These are phyloP conservation scores for Neckera pumila DNA, from an alignment of 225 moss, liverwort and hornwort genomes.

Conservation along the genomic window DNA sequence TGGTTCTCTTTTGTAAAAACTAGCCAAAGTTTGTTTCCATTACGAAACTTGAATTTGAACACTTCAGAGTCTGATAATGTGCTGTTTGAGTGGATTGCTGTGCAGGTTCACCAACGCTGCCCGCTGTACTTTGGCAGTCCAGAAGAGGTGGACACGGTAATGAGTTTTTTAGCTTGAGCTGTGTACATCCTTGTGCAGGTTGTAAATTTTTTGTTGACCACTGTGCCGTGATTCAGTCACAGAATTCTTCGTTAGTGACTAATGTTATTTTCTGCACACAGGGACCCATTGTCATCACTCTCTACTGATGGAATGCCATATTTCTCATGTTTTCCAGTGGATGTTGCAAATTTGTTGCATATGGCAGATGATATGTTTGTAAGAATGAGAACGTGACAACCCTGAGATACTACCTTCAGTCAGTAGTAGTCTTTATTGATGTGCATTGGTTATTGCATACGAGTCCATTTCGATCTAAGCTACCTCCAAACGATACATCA, in stretches of 20 bases:
- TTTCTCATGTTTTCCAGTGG: not conserved
- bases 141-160: conserved; percentile 83
- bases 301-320: not conserved
- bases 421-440: not conserved
- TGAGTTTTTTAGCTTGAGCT: conserved; percentile 54
- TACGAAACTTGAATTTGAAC: not conserved
- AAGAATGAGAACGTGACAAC: not conserved
- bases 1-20: not conserved
- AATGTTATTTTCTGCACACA: not conserved
- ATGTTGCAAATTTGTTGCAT: not conserved
- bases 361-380: not conserved
- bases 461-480: not conserved
- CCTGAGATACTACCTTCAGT: not conserved
- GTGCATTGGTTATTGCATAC: not conserved
- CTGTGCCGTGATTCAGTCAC: not conserved
- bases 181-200: not conserved
- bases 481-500: not conserved
- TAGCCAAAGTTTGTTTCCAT: not conserved
- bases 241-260: not conserved
- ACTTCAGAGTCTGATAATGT: not conserved
- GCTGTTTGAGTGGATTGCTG: not conserved
- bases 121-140: conserved; percentile 71
- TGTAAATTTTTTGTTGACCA: not conserved
- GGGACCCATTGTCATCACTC: not conserved
- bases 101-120: conserved; percentile 89